A percentile compares a stretch with the other conserved stretches of the same genome.
These are phyloP conservation scores for Phlebiopsis flavidoalba DNA, from an alignment of 768 basidiomycete species.

Conservation along the genomic window DNA sequence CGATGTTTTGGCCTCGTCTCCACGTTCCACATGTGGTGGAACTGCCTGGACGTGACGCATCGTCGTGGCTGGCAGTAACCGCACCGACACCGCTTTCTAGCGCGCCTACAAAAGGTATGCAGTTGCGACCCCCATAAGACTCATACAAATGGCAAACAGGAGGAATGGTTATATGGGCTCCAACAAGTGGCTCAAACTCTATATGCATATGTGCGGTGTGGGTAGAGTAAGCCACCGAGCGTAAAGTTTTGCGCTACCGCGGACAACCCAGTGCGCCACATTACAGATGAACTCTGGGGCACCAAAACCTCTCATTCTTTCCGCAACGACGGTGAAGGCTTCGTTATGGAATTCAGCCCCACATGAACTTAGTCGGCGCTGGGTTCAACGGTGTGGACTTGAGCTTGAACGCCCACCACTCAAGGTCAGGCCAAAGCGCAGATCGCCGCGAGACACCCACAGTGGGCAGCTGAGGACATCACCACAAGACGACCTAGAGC, in stretches of 20 bases:
- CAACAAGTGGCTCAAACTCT: not conserved
- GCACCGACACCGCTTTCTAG: not conserved
- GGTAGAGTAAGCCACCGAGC: too few relatives aligned
- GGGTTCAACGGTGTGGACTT: too few relatives aligned
- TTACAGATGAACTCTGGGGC: too few relatives aligned
- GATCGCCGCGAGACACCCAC: not conserved
- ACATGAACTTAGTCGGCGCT: too few relatives aligned
- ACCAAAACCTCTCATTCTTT: too few relatives aligned
- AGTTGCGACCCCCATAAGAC: not conserved
- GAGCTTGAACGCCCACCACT: too few relatives aligned
- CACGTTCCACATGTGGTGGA: not conserved
- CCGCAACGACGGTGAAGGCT: too few relatives aligned
- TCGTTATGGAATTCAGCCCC: too few relatives aligned
- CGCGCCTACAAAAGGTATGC: not conserved
- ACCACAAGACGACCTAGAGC: too few relatives aligned
- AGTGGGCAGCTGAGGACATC: too few relatives aligned
- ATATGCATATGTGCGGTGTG: not conserved
- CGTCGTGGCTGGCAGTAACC: not conserved
- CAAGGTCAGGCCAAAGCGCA: not conserved
- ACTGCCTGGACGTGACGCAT: not conserved
- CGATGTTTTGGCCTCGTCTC: not conserved
- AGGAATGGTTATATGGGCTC: not conserved
- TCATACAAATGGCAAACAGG: not conserved
- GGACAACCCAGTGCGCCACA: too few relatives aligned
- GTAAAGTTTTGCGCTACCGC: too few relatives aligned